phyloP scores from a whole-genome alignment of 441 rosid species.

The Arabidopsis hybrid region DNA sequence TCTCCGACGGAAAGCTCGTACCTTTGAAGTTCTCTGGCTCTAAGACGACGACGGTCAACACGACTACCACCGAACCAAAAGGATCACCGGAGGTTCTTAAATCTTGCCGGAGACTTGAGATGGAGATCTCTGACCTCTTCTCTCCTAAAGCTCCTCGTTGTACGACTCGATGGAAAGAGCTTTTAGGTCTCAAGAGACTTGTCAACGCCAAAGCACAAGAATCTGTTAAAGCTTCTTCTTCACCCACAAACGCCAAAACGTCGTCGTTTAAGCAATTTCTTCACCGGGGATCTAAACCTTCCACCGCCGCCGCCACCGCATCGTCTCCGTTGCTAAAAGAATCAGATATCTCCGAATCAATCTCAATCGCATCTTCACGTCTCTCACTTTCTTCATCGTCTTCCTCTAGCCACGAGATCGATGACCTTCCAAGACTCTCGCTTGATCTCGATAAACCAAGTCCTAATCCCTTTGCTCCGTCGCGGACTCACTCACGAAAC shows the following conservation, averaged over 20 bases:
- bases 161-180: conserved; percentile 87
- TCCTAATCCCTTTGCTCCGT: conserved; percentile 52
- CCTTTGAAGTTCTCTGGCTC: conserved; percentile 63
- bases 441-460: conserved; percentile 70
- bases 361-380: conserved; percentile 75
- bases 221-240: conserved; percentile 32
- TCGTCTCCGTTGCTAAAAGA: conserved; percentile 61
- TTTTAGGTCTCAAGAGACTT: conserved; percentile 74
- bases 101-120: conserved; percentile 42
- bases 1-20: conserved; percentile 83
- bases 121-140: conserved; percentile 60
- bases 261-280: conserved; percentile 65
- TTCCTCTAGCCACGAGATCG: conserved; percentile 84
- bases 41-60: conserved; percentile 25
- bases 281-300: conserved; percentile 63
- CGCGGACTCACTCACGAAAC: conserved; percentile 39
- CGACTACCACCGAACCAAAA: conserved; percentile 39
- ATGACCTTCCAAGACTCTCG: conserved; percentile 80
- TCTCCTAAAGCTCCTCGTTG: conserved; percentile 91
- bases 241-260: conserved; percentile 36
- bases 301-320: conserved; percentile 15
- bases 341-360: conserved; percentile 58
- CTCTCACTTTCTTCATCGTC: conserved; percentile 78
- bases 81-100: conserved; percentile 11
- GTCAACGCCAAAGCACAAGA: conserved; percentile 49